Conservation (phyloP, 208 protist genomes). For the Naegleria gruberi region DNA sequence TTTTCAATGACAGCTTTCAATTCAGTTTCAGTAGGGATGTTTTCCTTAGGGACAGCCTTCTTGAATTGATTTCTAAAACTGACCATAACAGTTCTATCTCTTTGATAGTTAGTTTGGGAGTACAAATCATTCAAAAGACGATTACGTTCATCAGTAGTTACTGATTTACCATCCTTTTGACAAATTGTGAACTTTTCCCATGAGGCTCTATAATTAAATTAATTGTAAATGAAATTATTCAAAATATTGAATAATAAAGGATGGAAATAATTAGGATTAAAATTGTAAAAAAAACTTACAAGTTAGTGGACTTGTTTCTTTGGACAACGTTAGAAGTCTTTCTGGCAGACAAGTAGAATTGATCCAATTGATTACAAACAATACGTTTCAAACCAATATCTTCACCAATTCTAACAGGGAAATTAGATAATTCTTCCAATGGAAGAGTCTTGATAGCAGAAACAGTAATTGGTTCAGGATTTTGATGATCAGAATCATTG, state of each 20-base stretch:
- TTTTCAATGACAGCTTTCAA: background rate
- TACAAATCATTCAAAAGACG: background rate
- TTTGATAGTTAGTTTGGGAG: background rate
- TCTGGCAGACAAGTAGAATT: background rate
- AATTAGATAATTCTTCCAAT: background rate
- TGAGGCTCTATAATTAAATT: no score
- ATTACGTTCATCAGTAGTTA: background rate
- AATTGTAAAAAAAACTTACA: no score
- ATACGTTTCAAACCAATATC: background rate
- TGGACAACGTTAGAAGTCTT: background rate
- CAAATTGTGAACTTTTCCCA: background rate
- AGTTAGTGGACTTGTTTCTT: background rate
- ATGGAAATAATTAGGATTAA: no score
- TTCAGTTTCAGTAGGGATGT: background rate
- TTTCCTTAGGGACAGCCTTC: background rate
- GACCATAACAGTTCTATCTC: background rate
- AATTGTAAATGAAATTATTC: no score
- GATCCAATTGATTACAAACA: background rate
- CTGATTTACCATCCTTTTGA: background rate
- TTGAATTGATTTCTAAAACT: slow-evolving; percentile 9
- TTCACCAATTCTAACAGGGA: background rate
- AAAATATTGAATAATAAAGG: no score
- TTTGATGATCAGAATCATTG: background rate
- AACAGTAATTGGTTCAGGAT: background rate
- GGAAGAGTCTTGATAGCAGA: background rate